These are phyloP conservation scores for Talaromyces sp. DNA, from an alignment of 2,329 filamentous ascomycete species.

Conservation along the genomic window DNA sequence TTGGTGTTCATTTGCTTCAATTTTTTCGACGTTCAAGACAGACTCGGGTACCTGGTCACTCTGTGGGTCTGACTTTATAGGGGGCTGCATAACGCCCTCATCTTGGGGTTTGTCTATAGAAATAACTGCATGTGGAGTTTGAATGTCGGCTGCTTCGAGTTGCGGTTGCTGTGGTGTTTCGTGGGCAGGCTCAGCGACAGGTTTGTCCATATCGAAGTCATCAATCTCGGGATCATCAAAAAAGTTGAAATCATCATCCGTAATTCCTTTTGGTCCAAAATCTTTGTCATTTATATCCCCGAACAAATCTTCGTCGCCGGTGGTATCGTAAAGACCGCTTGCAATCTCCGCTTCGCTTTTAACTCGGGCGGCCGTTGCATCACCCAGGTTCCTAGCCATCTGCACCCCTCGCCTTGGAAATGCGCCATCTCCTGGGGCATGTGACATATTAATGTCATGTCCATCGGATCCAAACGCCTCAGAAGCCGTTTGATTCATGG, in stretches of 20 bases:
- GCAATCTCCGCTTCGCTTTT: constrained; percentile 27
- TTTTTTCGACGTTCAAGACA: background rate
- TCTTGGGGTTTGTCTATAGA: background rate
- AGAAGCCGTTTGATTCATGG: constrained; percentile 23
- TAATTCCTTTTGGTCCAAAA: constrained; percentile 53
- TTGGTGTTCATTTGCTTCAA: background rate
- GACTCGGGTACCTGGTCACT: background rate
- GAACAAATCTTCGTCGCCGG: constrained; percentile 53
- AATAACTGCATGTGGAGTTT: constrained; percentile 11
- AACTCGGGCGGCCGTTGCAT: constrained; percentile 16
- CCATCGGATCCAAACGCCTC: constrained; percentile 28
- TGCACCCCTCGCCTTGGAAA: constrained; percentile 14
- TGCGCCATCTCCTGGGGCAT: constrained; percentile 13
- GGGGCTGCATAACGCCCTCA: background rate
- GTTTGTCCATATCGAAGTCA: constrained; percentile 4
- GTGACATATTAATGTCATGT: constrained; percentile 18
- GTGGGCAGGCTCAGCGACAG: background rate
- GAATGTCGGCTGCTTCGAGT: constrained; percentile 9
- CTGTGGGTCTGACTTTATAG: background rate
- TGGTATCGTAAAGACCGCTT: constrained; percentile 38
- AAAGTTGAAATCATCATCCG: constrained; percentile 61
- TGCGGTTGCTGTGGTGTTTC: background rate
- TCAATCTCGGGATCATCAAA: constrained; percentile 47
- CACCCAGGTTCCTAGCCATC: constrained; percentile 8
- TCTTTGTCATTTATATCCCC: constrained; percentile 52